Percentiles rank a stretch among this genome's conserved stretches.
Conservation (phyloP, 2,329 filamentous ascomycete species). For the Aspergillus fumigatus region DNA sequence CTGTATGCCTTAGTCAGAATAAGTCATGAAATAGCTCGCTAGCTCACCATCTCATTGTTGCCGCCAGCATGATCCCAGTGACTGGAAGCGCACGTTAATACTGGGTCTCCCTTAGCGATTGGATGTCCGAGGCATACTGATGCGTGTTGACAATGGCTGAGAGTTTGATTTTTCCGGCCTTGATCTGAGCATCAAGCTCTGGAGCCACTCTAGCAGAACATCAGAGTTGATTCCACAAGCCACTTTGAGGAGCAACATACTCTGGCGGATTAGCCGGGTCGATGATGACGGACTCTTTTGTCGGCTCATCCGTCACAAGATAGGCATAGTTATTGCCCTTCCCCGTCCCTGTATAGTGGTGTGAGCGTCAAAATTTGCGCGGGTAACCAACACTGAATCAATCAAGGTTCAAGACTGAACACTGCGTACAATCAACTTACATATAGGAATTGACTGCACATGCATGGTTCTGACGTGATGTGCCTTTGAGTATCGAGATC, state of each 20-base stretch:
- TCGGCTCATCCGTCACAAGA: slow-evolving; percentile 46
- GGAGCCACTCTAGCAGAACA: slow-evolving; percentile 51
- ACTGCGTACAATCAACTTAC: slow-evolving; percentile 29
- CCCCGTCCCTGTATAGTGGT: slow-evolving; percentile 27
- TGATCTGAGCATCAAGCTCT: slow-evolving; percentile 67
- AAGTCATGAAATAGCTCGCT: background rate
- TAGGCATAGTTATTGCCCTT: slow-evolving; percentile 51
- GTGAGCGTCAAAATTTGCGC: background rate
- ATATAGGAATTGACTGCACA: slow-evolving; percentile 52
- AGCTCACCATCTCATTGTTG: slow-evolving; percentile 70
- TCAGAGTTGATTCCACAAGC: background rate
- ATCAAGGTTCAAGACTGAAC: background rate
- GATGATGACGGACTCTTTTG: slow-evolving; percentile 48
- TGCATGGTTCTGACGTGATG: slow-evolving; percentile 40
- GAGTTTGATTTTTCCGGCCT: slow-evolving; percentile 70
- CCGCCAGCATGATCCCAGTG: slow-evolving; percentile 94
- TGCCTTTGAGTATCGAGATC: slow-evolving; percentile 4
- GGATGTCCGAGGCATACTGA: slow-evolving; percentile 59
- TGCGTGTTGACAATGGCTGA: slow-evolving; percentile 94
- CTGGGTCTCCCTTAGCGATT: background rate
- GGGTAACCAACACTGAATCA: background rate
- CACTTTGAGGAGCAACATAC: slow-evolving; percentile 27
- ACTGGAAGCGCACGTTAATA: slow-evolving; percentile 44
- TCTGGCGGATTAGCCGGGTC: slow-evolving; percentile 49
- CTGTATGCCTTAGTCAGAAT: slow-evolving; percentile 29